Conservation (phyloP, 2,329 filamentous ascomycete genomes). For the Metarhizium guizhouense region DNA sequence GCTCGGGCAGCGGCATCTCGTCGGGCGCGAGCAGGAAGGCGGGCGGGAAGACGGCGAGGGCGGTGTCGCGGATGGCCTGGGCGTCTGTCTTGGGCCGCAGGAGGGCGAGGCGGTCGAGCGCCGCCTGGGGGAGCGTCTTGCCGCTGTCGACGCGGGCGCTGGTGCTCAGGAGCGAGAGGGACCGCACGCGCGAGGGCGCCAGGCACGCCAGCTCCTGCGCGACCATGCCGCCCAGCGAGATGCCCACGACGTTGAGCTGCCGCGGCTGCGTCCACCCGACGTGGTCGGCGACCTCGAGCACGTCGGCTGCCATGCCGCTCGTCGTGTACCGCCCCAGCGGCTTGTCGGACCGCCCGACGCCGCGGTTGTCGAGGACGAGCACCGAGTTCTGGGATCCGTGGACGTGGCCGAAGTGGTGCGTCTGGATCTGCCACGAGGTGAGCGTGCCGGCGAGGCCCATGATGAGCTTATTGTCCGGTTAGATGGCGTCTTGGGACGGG, state of each 20-base stretch:
- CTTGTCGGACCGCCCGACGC: slow-evolving; percentile 72
- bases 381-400: slow-evolving; percentile 59
- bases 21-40: slow-evolving; percentile 50
- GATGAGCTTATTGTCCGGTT: slow-evolving; percentile 47
- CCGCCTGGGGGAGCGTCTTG: slow-evolving; percentile 53
- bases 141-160: slow-evolving; percentile 53
- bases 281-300: slow-evolving; percentile 59
- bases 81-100: slow-evolving; percentile 64
- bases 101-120: slow-evolving; percentile 46
- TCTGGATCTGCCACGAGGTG: slow-evolving; percentile 74
- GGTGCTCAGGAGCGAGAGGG: slow-evolving; percentile 53
- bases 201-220: slow-evolving; percentile 64
- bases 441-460: slow-evolving; percentile 68
- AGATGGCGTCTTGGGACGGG: too few species aligned
- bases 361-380: slow-evolving; percentile 75
- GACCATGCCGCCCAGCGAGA: slow-evolving; percentile 89
- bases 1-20: slow-evolving; percentile 46
- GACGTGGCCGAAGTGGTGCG: slow-evolving; percentile 70
- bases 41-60: slow-evolving; percentile 55
- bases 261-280: slow-evolving; percentile 54
- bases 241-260: slow-evolving; percentile 60
- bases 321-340: slow-evolving; percentile 72
- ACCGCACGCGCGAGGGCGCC: slow-evolving; percentile 43
- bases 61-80: slow-evolving; percentile 53
- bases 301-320: slow-evolving; percentile 73